Percentiles rank a stretch among this genome's conserved stretches.
Evolutionary conservation across 2,329 filamentous ascomycete species (phyloP).

Genomic region (Biscogniauxia sp.): DNA sequence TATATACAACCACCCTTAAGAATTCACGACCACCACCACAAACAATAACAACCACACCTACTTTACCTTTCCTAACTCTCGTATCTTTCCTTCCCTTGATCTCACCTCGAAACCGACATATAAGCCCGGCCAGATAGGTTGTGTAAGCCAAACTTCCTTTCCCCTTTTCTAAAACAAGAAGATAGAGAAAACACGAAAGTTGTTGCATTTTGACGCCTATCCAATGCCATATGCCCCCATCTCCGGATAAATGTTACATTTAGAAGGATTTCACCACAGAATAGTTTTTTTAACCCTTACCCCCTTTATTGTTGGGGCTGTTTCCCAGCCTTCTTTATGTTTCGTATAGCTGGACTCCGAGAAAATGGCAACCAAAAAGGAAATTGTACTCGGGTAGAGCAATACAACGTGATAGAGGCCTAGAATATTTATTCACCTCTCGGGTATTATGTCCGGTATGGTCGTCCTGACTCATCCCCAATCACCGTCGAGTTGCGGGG

Average conservation of each 20-base stretch:
- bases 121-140: background rate
- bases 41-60: no score
- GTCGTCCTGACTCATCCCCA: slow-evolving; percentile 13
- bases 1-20: no score
- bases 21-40: no score
- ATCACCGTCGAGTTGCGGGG: slow-evolving; percentile 25
- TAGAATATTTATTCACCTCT: slow-evolving; percentile 20
- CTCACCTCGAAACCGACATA: no score
- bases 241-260: background rate
- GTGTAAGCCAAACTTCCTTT: background rate
- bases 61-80: no score
- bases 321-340: background rate
- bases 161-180: background rate
- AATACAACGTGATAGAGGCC: slow-evolving; percentile 5
- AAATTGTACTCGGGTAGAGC: background rate
- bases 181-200: background rate
- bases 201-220: background rate
- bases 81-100: no score
- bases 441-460: slow-evolving; percentile 23
- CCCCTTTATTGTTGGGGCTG: background rate
- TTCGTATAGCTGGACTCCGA: background rate
- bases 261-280: background rate
- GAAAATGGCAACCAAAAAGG: background rate
- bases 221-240: background rate
- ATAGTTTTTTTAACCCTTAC: background rate